Percentiles rank a stretch among this genome's conserved stretches.
Evolutionary conservation across 805 yeast genomes (phyloP).

Genomic region (Wickerhamomyces alni): DNA sequence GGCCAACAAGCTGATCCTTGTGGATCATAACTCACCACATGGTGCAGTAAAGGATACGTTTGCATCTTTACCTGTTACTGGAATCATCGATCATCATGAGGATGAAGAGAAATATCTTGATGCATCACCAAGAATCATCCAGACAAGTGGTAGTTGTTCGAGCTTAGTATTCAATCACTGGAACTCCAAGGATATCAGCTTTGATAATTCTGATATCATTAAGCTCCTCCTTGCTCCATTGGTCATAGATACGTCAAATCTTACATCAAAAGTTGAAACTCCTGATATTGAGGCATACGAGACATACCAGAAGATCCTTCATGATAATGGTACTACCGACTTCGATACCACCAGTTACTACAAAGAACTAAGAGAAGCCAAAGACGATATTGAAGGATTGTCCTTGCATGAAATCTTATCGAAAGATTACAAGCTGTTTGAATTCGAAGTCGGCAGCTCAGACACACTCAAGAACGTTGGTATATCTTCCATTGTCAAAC

Average conservation of each 20-base stretch:
- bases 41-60: slow-evolving; percentile 32
- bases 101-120: slow-evolving; percentile 50
- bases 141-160: slow-evolving; percentile 71
- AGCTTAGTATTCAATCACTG: slow-evolving; percentile 66
- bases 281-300: slow-evolving; percentile 46
- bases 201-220: slow-evolving; percentile 8
- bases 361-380: slow-evolving; percentile 38
- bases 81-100: slow-evolving; percentile 84
- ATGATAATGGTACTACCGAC: not conserved
- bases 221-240: slow-evolving; percentile 60
- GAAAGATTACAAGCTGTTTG: slow-evolving; percentile 82
- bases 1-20: slow-evolving; percentile 47
- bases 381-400: slow-evolving; percentile 59
- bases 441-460: slow-evolving; percentile 25
- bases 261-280: slow-evolving; percentile 55
- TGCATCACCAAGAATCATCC: slow-evolving; percentile 58
- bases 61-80: slow-evolving; percentile 21
- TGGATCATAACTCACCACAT: slow-evolving; percentile 76
- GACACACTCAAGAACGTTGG: slow-evolving; percentile 44
- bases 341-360: slow-evolving; percentile 18
- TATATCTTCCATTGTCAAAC: slow-evolving; percentile 67
- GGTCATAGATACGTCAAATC: slow-evolving; percentile 67
- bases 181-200: slow-evolving; percentile 20
- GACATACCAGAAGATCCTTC: slow-evolving; percentile 24
- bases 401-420: slow-evolving; percentile 54